A percentile compares a stretch with the other conserved stretches of the same genome.
These are phyloP conservation scores for Penicillium soppii DNA, from an alignment of 495 filamentous ascomycete species.

Conservation along the genomic window DNA sequence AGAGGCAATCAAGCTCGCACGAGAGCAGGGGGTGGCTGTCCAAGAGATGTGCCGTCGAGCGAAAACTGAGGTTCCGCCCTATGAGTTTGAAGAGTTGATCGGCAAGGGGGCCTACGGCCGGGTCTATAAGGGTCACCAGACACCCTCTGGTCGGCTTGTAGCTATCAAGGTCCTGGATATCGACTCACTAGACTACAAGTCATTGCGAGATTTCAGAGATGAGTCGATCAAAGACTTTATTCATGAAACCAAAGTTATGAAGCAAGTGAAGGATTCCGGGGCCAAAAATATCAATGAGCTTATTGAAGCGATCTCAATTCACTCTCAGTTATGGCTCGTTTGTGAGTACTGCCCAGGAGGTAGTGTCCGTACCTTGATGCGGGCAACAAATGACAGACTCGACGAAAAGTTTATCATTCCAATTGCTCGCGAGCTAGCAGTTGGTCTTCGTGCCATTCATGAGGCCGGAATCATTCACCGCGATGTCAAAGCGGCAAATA, in stretches of 20 bases:
- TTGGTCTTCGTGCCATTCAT: constrained; percentile 83
- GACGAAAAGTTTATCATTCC: constrained; percentile 89
- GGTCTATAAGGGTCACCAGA: constrained; percentile 77
- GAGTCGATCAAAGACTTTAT: constrained; percentile 82
- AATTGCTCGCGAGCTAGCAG: constrained; percentile 82
- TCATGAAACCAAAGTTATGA: constrained; percentile 85
- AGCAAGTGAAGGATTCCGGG: constrained; percentile 76
- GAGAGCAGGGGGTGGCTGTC: constrained; percentile 48
- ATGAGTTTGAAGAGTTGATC: constrained; percentile 83
- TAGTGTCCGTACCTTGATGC: constrained; percentile 82
- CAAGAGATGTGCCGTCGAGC: constrained; percentile 49
- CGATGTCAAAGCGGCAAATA: constrained; percentile 93
- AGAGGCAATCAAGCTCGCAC: constrained; percentile 48
- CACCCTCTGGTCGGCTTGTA: constrained; percentile 62
- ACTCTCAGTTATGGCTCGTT: constrained; percentile 90
- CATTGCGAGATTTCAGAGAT: constrained; percentile 66
- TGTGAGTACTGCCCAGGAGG: constrained; percentile 95
- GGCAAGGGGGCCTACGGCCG: constrained; percentile 95
- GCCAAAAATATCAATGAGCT: constrained; percentile 90
- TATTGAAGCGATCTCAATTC: constrained; percentile 81
- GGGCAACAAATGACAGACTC: constrained; percentile 64
- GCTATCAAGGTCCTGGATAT: constrained; percentile 96
- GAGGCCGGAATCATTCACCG: constrained; percentile 91
- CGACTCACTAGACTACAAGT: constrained; percentile 76
- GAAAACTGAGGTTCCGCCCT: constrained; percentile 54